Conservation (phyloP, 495 filamentous ascomycete genomes). For the Talaromyces trachyspermus region DNA sequence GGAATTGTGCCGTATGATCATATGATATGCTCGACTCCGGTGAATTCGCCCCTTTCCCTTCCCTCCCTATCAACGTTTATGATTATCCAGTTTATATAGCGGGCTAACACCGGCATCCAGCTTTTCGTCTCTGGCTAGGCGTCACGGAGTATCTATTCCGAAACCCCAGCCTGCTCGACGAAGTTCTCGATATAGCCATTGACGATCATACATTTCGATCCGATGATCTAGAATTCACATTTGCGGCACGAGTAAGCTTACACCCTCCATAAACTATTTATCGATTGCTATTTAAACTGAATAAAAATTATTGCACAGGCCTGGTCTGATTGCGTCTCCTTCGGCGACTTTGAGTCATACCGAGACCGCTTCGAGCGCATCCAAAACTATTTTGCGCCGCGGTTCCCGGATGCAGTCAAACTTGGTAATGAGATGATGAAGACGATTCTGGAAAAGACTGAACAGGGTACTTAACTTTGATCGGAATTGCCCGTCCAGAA, state of each 20-base stretch:
- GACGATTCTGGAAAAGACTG: constrained; percentile 86
- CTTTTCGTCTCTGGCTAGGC: constrained; percentile 95
- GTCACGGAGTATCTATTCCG: constrained; percentile 96
- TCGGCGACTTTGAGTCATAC: constrained; percentile 88
- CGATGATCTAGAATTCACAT: constrained; percentile 95
- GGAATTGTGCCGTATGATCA: constrained; percentile 96
- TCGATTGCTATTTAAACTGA: background rate
- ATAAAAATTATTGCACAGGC: constrained; percentile 38
- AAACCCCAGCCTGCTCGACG: constrained; percentile 73
- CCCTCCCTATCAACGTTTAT: background rate
- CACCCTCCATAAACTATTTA: background rate
- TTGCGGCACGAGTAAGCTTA: constrained; percentile 69
- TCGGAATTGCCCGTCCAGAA: no score
- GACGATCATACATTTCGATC: constrained; percentile 80
- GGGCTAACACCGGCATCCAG: no score
- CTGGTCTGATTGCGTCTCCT: constrained; percentile 87
- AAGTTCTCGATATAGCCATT: constrained; percentile 75
- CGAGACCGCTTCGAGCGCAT: constrained; percentile 80
- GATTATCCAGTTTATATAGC: no score
- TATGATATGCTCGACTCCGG: constrained; percentile 97
- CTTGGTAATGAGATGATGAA: constrained; percentile 96
- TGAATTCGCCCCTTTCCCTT: constrained; percentile 26
- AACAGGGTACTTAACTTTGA: no score
- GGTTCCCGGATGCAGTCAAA: constrained; percentile 75
- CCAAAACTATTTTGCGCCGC: constrained; percentile 80